phyloP scores from a whole-genome alignment of 2,329 filamentous ascomycete genomes.

The Drechslerella coelobrocha region DNA sequence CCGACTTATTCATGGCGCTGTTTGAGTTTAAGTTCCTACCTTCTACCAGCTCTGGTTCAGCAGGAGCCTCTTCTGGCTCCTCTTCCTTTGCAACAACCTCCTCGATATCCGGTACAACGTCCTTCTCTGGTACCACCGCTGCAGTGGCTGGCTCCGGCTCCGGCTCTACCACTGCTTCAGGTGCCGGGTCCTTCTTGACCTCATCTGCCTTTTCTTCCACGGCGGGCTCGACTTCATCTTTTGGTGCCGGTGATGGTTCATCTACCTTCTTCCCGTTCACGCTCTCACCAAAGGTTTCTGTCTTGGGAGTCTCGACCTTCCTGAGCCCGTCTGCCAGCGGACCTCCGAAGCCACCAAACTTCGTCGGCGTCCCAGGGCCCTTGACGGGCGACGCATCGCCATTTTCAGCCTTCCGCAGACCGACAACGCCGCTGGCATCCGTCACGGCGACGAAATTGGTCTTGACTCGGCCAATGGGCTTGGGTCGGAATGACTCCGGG shows the following conservation, averaged over 20 bases:
- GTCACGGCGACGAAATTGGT: conserved; percentile 54
- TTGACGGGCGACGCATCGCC: conserved; percentile 47
- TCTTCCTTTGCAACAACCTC: conserved; percentile 11
- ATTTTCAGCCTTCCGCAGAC: conserved; percentile 50
- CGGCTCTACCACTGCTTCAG: conserved; percentile 3
- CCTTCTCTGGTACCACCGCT: neutral
- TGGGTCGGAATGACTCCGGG: conserved; percentile 53
- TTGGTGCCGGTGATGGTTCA: neutral
- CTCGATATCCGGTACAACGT: neutral
- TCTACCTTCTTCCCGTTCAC: conserved; percentile 28
- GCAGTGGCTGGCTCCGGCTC: conserved; percentile 8
- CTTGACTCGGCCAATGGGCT: conserved; percentile 51
- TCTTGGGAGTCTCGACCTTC: conserved; percentile 28
- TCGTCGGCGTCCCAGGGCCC: conserved; percentile 44
- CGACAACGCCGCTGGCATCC: conserved; percentile 47
- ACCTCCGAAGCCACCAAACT: conserved; percentile 38
- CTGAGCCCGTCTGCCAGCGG: conserved; percentile 41
- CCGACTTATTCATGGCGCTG: no score
- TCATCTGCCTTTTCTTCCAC: neutral
- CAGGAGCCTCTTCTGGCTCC: conserved; percentile 2
- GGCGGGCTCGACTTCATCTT: conserved; percentile 4
- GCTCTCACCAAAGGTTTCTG: conserved; percentile 28
- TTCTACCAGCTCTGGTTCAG: neutral
- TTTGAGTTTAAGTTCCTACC: neutral
- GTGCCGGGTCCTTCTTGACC: neutral